Percentiles rank a stretch among this genome's conserved stretches.
These are phyloP conservation scores for Phanerodontia chrysosporium DNA, from an alignment of 768 basidiomycete genomes.

Conservation along the genomic window DNA sequence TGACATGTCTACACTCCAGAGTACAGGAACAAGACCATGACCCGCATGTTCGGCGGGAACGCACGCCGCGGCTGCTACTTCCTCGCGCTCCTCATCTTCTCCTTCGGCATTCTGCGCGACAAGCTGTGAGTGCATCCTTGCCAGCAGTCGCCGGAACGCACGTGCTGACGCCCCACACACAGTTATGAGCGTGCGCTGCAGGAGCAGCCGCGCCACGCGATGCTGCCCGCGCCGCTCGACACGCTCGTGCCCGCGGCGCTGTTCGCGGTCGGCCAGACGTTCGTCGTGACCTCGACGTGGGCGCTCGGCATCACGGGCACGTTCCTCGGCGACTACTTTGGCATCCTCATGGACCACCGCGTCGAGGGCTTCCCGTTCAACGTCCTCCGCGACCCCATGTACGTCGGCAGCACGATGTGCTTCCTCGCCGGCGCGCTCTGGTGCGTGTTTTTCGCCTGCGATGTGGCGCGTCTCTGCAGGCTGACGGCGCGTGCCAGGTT, in stretches of 20 bases:
- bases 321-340: conserved; percentile 83
- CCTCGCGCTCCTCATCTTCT: conserved; percentile 81
- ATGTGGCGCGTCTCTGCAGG: no score
- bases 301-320: conserved; percentile 91
- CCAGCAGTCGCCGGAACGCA: neutral
- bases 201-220: conserved; percentile 66
- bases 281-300: conserved; percentile 87
- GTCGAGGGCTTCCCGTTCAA: conserved; percentile 99
- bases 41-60: conserved; percentile 68
- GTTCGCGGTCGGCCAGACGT: conserved; percentile 71
- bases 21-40: conserved; percentile 84
- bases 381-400: conserved; percentile 91
- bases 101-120: conserved; percentile 82
- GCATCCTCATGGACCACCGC: conserved; percentile 79
- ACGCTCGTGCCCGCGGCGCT: conserved; percentile 55
- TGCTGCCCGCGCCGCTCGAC: conserved; percentile 65
- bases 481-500: conserved; percentile 49
- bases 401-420: conserved; percentile 89
- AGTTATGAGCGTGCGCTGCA: conserved; percentile 75
- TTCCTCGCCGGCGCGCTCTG: conserved; percentile 86
- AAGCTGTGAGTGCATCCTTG: conserved; percentile 54
- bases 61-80: conserved; percentile 79
- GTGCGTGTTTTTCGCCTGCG: conserved; percentile 47
- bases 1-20: conserved; percentile 34
- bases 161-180: neutral